These are phyloP conservation scores for Ampelocalamus luodianensis DNA, from an alignment of 176 grass and related monocot genomes.

Conservation along the genomic window DNA sequence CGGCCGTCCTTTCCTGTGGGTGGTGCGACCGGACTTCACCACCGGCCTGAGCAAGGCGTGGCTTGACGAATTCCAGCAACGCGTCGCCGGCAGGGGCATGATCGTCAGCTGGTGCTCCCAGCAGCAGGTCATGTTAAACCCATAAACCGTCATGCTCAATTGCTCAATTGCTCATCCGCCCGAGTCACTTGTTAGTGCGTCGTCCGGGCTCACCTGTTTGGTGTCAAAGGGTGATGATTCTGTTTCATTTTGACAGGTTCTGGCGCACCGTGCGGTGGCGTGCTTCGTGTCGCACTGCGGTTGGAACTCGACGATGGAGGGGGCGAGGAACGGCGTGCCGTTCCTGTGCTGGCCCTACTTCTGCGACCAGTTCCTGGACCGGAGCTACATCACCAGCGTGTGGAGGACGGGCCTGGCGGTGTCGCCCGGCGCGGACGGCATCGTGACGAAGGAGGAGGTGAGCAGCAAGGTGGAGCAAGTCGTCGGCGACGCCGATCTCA, in stretches of 20 bases:
- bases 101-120: constrained; percentile 63
- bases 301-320: constrained; percentile 63
- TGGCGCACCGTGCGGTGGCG: constrained; percentile 40
- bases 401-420: constrained; percentile 60
- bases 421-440: constrained; percentile 35
- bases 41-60: constrained; percentile 29
- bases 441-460: constrained; percentile 56
- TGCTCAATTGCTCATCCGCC: too few species aligned
- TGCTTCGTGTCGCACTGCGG: constrained; percentile 66
- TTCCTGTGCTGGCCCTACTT: constrained; percentile 63
- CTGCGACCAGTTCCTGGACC: constrained; percentile 52
- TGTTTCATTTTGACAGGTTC: too few species aligned
- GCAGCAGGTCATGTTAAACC: constrained; percentile 37
- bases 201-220: too few species aligned
- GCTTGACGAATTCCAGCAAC: constrained; percentile 40
- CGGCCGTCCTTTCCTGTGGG: constrained; percentile 55
- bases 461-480: constrained; percentile 41
- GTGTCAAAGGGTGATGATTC: too few species aligned
- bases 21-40: constrained; percentile 56
- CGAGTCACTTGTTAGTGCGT: too few species aligned
- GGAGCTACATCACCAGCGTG: constrained; percentile 48
- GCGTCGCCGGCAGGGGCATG: constrained; percentile 49
- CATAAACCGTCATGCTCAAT: too few species aligned
- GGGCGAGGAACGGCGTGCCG: constrained; percentile 36
- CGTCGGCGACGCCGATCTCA: constrained; percentile 35